Evolutionary conservation across 2,329 filamentous ascomycete species (phyloP).

Genomic region (Ampelomyces quisqualis): DNA sequence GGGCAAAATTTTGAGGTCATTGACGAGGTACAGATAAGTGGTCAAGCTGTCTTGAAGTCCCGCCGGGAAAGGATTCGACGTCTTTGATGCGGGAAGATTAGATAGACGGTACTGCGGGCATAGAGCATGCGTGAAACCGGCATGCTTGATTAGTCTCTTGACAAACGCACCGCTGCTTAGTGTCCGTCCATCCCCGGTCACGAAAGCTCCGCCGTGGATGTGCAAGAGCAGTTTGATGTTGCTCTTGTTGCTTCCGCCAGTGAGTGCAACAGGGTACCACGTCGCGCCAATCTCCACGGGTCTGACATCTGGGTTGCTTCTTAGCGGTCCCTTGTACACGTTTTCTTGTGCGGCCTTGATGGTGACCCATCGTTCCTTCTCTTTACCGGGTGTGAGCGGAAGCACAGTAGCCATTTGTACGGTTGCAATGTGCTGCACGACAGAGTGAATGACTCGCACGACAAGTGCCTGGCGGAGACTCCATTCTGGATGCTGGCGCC

Average conservation of each 20-base stretch:
- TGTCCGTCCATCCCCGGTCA: conserved; percentile 48
- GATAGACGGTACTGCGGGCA: conserved; percentile 53
- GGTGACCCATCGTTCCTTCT: conserved; percentile 44
- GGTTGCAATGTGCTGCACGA: conserved; percentile 35
- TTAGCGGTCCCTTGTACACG: conserved; percentile 36
- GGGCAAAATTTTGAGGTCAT: conserved; percentile 44
- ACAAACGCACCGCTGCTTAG: conserved; percentile 36
- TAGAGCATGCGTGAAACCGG: conserved; percentile 45
- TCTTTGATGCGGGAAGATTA: conserved; percentile 39
- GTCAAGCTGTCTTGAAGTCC: conserved; percentile 54
- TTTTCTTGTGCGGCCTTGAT: conserved; percentile 25
- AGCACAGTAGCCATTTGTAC: conserved; percentile 34
- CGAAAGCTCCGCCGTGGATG: conserved; percentile 54
- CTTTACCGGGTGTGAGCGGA: conserved; percentile 39
- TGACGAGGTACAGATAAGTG: conserved; percentile 49
- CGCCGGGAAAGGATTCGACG: conserved; percentile 52
- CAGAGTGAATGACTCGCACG: conserved; percentile 36
- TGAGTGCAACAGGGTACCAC: conserved; percentile 44
- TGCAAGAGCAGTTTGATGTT: conserved; percentile 47
- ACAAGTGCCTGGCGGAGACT: conserved; percentile 43
- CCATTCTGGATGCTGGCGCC: conserved; percentile 46
- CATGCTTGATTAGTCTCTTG: conserved; percentile 40
- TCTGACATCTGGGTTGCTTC: conserved; percentile 34
- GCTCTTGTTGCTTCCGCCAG: conserved; percentile 9
- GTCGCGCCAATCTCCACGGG: conserved; percentile 45